Conservation (phyloP, 306 rosid species). For the Medicago lupulina region DNA sequence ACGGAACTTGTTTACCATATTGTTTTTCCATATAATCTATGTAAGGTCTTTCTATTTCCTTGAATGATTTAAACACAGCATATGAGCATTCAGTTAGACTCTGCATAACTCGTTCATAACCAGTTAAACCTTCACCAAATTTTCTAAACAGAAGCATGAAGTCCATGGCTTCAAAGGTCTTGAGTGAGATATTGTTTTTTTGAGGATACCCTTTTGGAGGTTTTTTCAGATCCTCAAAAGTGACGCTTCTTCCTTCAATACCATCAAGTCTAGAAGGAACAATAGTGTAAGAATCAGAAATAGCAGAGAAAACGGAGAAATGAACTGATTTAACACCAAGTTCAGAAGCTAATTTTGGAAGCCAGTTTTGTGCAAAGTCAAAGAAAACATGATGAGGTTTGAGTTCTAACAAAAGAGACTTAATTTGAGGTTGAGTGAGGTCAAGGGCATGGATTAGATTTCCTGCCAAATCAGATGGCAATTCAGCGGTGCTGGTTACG, state of each 20-base stretch:
- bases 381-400: slow-evolving; percentile 56
- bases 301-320: slow-evolving; percentile 49
- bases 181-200: slow-evolving; percentile 36
- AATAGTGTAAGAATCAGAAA: slow-evolving; percentile 42
- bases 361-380: slow-evolving; percentile 65
- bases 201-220: slow-evolving; percentile 52
- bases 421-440: slow-evolving; percentile 47
- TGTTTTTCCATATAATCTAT: slow-evolving; percentile 48
- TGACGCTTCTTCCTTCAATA: slow-evolving; percentile 27
- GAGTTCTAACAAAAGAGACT: slow-evolving; percentile 47
- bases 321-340: slow-evolving; percentile 50
- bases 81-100: slow-evolving; percentile 44
- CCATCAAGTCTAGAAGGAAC: slow-evolving; percentile 43
- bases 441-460: slow-evolving; percentile 47
- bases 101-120: slow-evolving; percentile 41
- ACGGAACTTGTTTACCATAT: slow-evolving; percentile 35
- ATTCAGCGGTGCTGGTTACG: slow-evolving; percentile 44
- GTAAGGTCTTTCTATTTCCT: slow-evolving; percentile 52
- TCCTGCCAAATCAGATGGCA: slow-evolving; percentile 38
- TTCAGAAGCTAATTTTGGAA: slow-evolving; percentile 56
- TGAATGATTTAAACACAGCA: slow-evolving; percentile 43
- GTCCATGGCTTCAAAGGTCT: slow-evolving; percentile 48
- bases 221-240: slow-evolving; percentile 43
- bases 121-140: slow-evolving; percentile 39
- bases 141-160: slow-evolving; percentile 43